Percentiles rank a stretch among this genome's conserved stretches.
Conservation (phyloP, 1,139 yeast genomes). For the Pichia terricola region DNA sequence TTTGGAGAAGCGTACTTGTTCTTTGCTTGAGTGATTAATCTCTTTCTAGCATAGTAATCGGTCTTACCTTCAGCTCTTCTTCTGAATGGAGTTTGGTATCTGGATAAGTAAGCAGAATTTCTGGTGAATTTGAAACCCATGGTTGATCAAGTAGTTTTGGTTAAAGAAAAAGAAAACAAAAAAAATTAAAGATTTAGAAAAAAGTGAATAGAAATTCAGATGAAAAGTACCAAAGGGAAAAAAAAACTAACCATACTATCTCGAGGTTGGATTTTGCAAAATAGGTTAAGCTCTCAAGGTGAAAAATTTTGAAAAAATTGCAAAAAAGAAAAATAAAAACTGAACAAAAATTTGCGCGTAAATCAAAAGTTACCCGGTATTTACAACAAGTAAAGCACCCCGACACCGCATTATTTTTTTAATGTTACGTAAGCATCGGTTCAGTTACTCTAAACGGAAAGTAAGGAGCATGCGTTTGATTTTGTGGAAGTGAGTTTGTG, state of each 20-base stretch:
- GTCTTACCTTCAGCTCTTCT: conserved; percentile 99
- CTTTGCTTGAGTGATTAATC: conserved; percentile 99
- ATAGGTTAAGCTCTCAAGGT: too few relatives aligned
- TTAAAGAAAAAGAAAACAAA: not conserved
- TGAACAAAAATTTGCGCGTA: too few relatives aligned
- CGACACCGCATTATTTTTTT: too few relatives aligned
- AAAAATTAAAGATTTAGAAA: not conserved
- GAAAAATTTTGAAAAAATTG: too few relatives aligned
- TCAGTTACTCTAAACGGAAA: too few relatives aligned
- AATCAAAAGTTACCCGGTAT: too few relatives aligned
- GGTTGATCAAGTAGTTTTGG: not conserved
- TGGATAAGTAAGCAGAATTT: conserved; percentile 90
- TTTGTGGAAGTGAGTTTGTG: too few relatives aligned
- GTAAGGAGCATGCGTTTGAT: too few relatives aligned
- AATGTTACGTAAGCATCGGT: too few relatives aligned
- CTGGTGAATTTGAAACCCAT: conserved; percentile 63
- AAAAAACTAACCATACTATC: not conserved
- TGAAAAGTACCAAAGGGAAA: not conserved
- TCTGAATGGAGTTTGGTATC: conserved; percentile 99
- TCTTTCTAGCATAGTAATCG: conserved; percentile 99
- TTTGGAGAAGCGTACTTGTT: conserved; percentile 99
- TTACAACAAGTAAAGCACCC: too few relatives aligned
- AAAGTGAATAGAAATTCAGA: not conserved
- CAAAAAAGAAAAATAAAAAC: too few relatives aligned
- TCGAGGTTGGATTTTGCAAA: too few relatives aligned